phyloP scores from a whole-genome alignment of 2,329 filamentous ascomycete species.

The Pestalotiopsis sp. region DNA sequence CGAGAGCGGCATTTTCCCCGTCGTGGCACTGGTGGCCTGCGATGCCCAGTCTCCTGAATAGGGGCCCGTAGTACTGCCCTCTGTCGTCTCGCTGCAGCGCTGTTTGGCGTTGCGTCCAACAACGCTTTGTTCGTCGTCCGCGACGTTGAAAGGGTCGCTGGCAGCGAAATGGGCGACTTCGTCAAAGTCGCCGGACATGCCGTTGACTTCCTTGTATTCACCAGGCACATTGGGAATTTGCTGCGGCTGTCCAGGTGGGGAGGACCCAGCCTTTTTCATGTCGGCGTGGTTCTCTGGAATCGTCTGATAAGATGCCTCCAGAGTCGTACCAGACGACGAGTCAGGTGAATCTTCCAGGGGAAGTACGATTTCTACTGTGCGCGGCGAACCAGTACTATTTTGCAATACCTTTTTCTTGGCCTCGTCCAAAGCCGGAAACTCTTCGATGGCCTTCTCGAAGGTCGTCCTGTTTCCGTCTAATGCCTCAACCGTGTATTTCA shows the following conservation, averaged over 20 bases:
- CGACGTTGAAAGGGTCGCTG: conserved; percentile 49
- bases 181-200: conserved; percentile 46
- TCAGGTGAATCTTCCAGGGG: conserved; percentile 22
- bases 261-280: conserved; percentile 25
- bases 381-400: conserved; percentile 47
- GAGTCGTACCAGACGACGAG: conserved; percentile 18
- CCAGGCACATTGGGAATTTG: conserved; percentile 33
- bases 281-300: conserved; percentile 26
- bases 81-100: conserved; percentile 63
- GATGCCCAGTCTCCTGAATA: conserved; percentile 62
- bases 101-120: conserved; percentile 46
- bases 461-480: conserved; percentile 74
- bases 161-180: conserved; percentile 48
- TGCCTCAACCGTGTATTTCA: conserved; percentile 83
- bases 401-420: conserved; percentile 35
- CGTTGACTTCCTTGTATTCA: conserved; percentile 45
- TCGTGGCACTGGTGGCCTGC: conserved; percentile 64
- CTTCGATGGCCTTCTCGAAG: conserved; percentile 72
- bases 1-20: conserved; percentile 64
- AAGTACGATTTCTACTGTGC: conserved; percentile 43
- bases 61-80: conserved; percentile 57
- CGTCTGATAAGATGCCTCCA: conserved; percentile 12
- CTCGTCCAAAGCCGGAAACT: conserved; percentile 55
- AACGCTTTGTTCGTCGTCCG: conserved; percentile 35
- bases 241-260: conserved; percentile 24